A percentile compares a stretch with the other conserved stretches of the same genome.
These are phyloP conservation scores for Pleurotus djamor DNA, from an alignment of 768 basidiomycete species.

Conservation along the genomic window DNA sequence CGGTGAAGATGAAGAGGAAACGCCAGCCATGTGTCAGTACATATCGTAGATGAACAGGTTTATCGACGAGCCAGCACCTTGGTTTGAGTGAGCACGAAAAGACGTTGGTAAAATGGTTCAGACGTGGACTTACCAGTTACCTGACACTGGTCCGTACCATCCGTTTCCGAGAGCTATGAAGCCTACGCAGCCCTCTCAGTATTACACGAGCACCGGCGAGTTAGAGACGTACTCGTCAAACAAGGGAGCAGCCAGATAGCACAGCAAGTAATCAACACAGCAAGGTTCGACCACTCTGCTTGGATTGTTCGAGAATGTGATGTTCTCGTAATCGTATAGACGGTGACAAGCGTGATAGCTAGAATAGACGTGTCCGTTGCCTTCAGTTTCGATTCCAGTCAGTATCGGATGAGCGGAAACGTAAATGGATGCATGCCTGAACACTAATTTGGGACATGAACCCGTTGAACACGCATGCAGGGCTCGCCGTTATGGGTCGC, in stretches of 20 bases:
- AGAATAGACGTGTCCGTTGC: constrained; percentile 13
- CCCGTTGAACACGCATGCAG: constrained; percentile 3
- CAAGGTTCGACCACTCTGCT: neutral
- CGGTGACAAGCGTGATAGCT: constrained; percentile 13
- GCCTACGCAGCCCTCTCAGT: neutral
- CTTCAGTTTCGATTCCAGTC: neutral
- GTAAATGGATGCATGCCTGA: neutral
- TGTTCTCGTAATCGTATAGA: constrained; percentile 11
- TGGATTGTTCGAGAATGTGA: neutral
- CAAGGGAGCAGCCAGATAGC: neutral
- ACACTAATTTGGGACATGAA: constrained; percentile 7
- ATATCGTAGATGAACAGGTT: constrained; percentile 12
- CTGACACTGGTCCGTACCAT: constrained; percentile 14
- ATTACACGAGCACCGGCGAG: neutral
- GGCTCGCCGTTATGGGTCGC: constrained; percentile 2
- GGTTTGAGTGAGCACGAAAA: neutral
- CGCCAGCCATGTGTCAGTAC: constrained; percentile 14
- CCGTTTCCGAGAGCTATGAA: constrained; percentile 11
- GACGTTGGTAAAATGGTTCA: neutral
- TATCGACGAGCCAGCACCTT: constrained; percentile 14
- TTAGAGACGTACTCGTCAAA: neutral
- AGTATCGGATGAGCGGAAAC: too few relatives aligned
- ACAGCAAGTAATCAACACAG: neutral
- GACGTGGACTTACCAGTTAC: constrained; percentile 11
- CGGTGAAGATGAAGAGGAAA: constrained; percentile 11